Evolutionary conservation across 225 moss, liverwort and hornwort species (phyloP).

Genomic region (Bryoerythrophyllum caledonicum): DNA sequence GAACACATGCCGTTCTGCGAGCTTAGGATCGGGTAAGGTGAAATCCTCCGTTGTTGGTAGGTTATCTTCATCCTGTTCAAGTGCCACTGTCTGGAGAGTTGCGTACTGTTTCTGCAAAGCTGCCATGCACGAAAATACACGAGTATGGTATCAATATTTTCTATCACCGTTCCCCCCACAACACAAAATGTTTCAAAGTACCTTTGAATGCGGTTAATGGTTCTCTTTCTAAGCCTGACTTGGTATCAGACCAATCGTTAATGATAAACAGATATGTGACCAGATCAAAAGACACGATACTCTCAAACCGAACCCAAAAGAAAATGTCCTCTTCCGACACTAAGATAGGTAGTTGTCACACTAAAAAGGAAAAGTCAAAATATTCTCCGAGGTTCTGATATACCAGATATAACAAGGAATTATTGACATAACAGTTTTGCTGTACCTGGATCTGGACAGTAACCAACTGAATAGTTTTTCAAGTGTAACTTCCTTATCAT

Average conservation of each 20-base stretch:
- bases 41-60: slow-evolving; percentile 66
- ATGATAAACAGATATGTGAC: slow-evolving; percentile 9
- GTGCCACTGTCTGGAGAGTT: slow-evolving; percentile 75
- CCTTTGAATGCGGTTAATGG: slow-evolving; percentile 6
- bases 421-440: background rate
- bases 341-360: background rate
- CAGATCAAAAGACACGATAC: background rate
- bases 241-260: slow-evolving; percentile 8
- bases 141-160: background rate
- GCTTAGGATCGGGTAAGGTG: slow-evolving; percentile 62
- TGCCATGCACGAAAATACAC: slow-evolving; percentile 33
- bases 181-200: background rate
- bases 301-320: background rate
- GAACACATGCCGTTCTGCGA: slow-evolving; percentile 43
- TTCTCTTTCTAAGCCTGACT: slow-evolving; percentile 9
- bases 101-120: slow-evolving; percentile 87
- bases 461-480: slow-evolving; percentile 58
- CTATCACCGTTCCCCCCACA: slow-evolving; percentile 11
- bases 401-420: background rate
- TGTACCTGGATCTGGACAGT: slow-evolving; percentile 82
- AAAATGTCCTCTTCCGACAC: background rate
- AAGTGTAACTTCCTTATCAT: slow-evolving; percentile 61
- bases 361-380: background rate
- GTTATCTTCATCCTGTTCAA: slow-evolving; percentile 70
- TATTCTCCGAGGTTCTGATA: background rate